Percentiles rank a stretch among this genome's conserved stretches.
These are phyloP conservation scores for Staphylotrichum tortipilum DNA, from an alignment of 495 filamentous ascomycete genomes.

Conservation along the genomic window DNA sequence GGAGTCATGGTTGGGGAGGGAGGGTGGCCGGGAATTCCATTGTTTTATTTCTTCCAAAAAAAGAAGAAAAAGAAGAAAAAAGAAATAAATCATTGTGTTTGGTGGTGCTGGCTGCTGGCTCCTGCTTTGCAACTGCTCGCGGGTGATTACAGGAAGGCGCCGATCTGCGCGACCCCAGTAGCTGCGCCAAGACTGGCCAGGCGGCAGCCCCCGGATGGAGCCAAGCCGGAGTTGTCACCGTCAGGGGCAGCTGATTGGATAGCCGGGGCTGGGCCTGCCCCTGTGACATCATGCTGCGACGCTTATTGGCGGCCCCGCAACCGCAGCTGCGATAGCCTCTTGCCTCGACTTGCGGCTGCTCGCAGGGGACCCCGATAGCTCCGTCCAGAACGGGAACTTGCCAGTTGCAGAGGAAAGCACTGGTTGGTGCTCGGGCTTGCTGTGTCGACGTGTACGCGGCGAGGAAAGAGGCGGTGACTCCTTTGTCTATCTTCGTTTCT, in stretches of 20 bases:
- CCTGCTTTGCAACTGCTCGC: too few species aligned
- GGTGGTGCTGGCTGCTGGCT: too few species aligned
- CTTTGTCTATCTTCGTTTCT: neutral
- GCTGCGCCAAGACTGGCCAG: slow-evolving; percentile 6
- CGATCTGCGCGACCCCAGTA: slow-evolving; percentile 2
- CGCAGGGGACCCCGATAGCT: slow-evolving; percentile 1
- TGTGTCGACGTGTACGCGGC: too few species aligned
- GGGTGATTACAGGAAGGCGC: slow-evolving; percentile 4
- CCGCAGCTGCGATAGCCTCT: neutral
- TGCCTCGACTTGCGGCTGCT: neutral
- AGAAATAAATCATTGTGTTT: too few species aligned
- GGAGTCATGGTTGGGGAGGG: neutral
- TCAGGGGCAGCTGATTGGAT: slow-evolving; percentile 1
- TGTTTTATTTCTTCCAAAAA: too few species aligned
- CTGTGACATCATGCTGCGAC: slow-evolving; percentile 23
- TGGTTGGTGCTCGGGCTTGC: neutral
- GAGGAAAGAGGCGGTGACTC: slow-evolving; percentile 13
- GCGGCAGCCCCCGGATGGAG: neutral
- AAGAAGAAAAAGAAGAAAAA: too few species aligned
- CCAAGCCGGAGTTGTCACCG: neutral
- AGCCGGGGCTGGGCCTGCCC: slow-evolving; percentile 1
- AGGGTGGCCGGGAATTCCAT: neutral
- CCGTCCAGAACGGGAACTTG: neutral
- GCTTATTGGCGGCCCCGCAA: slow-evolving; percentile 13
- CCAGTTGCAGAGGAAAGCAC: too few species aligned